Evolutionary conservation across 2,329 filamentous ascomycete genomes (phyloP).

Genomic region (Cladophialophora bantiana): DNA sequence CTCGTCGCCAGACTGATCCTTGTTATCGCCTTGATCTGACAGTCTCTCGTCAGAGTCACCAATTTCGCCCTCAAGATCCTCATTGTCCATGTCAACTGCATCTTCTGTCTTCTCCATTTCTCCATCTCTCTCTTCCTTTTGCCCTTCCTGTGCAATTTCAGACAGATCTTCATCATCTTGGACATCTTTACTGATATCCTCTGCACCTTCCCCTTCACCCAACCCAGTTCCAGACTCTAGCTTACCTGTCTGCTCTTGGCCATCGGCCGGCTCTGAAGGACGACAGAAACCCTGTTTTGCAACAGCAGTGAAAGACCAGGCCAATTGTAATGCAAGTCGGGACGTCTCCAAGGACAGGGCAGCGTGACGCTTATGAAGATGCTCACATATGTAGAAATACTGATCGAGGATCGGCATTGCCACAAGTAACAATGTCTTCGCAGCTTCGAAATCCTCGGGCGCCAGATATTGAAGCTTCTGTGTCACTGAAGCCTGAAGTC

Average conservation of each 20-base stretch:
- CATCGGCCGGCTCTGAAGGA: constrained; percentile 79
- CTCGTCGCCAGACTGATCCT: constrained; percentile 67
- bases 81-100: constrained; percentile 70
- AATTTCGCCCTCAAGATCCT: constrained; percentile 87
- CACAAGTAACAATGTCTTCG: constrained; percentile 62
- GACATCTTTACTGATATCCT: constrained; percentile 98
- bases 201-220: constrained; percentile 91
- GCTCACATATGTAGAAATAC: constrained; percentile 69
- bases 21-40: constrained; percentile 62
- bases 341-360: constrained; percentile 73
- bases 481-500: constrained; percentile 54
- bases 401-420: constrained; percentile 76
- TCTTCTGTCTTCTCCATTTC: constrained; percentile 56
- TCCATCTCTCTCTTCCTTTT: constrained; percentile 66
- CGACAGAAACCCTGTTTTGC: constrained; percentile 89
- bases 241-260: constrained; percentile 72
- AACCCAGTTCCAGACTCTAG: constrained; percentile 91
- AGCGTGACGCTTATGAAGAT: constrained; percentile 65
- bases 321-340: constrained; percentile 76
- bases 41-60: constrained; percentile 62
- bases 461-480: constrained; percentile 55
- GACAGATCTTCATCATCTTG: constrained; percentile 90
- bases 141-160: constrained; percentile 76
- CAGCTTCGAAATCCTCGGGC: constrained; percentile 53
- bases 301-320: constrained; percentile 78